phyloP scores from a whole-genome alignment of 495 filamentous ascomycete genomes.

The Haplographium delicatum region DNA sequence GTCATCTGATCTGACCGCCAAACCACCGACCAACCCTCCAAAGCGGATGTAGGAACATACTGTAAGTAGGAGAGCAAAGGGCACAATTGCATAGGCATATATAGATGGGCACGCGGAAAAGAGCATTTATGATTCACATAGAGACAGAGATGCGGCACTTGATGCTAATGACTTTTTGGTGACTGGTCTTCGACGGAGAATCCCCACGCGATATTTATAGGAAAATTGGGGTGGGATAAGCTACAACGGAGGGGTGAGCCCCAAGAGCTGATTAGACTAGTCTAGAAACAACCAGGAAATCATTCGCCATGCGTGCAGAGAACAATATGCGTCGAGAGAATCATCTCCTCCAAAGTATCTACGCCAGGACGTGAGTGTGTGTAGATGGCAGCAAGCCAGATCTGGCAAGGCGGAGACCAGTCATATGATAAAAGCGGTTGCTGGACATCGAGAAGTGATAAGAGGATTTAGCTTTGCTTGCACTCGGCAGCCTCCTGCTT shows the following conservation, averaged over 20 bases:
- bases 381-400: too few relatives aligned
- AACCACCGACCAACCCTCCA: too few relatives aligned
- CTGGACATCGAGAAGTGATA: too few relatives aligned
- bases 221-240: constrained; percentile 17
- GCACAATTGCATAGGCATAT: too few relatives aligned
- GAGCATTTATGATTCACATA: too few relatives aligned
- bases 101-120: too few relatives aligned
- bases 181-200: constrained; percentile 15
- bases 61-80: too few relatives aligned
- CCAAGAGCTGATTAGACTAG: constrained; percentile 20
- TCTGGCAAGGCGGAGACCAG: too few relatives aligned
- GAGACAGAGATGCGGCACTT: too few relatives aligned
- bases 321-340: constrained; percentile 9
- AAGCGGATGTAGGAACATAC: too few relatives aligned
- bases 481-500: constrained; percentile 99
- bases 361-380: constrained; percentile 3
- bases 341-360: constrained; percentile 5
- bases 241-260: constrained; percentile 4
- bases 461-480: constrained; percentile 86
- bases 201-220: constrained; percentile 20
- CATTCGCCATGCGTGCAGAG: constrained; percentile 8
- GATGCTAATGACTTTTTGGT: neutral
- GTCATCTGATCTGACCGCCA: too few relatives aligned
- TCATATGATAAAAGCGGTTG: too few relatives aligned
- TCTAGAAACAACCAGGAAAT: constrained; percentile 18